These are phyloP conservation scores for Mitragyna speciosa DNA, from an alignment of 257 asterid genomes.

Conservation along the genomic window DNA sequence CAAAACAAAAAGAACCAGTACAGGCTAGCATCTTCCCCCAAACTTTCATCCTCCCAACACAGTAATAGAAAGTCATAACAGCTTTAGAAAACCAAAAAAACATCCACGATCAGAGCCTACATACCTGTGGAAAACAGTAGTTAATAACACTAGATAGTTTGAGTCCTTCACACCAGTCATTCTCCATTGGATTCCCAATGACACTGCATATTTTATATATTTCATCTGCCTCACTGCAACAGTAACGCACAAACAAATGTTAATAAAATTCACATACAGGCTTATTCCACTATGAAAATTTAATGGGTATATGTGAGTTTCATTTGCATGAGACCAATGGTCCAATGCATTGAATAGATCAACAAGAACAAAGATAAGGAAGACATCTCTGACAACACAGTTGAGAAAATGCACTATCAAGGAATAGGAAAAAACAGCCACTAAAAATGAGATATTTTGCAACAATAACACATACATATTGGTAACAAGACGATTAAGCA, in stretches of 20 bases:
- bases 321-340: neutral
- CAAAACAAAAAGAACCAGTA: neutral
- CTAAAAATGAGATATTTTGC: neutral
- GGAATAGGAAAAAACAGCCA: neutral
- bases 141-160: conserved; percentile 77
- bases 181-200: conserved; percentile 73
- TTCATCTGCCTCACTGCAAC: conserved; percentile 89
- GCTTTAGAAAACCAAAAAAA: neutral
- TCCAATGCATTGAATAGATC: neutral
- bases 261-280: neutral
- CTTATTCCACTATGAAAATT: neutral
- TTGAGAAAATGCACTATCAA: neutral
- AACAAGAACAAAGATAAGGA: neutral
- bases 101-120: conserved; percentile 1
- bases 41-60: neutral
- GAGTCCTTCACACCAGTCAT: conserved; percentile 76
- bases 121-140: conserved; percentile 80
- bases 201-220: conserved; percentile 86
- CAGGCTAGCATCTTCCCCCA: neutral
- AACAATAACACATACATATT: too few species aligned
- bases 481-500: too few species aligned
- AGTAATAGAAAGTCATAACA: neutral
- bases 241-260: neutral
- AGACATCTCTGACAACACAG: neutral
- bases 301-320: neutral